Evolutionary conservation across 495 filamentous ascomycete species (phyloP), one percentile per base, ranked within the genome.

Genomic region (Penicillium pancosmium): DNA sequence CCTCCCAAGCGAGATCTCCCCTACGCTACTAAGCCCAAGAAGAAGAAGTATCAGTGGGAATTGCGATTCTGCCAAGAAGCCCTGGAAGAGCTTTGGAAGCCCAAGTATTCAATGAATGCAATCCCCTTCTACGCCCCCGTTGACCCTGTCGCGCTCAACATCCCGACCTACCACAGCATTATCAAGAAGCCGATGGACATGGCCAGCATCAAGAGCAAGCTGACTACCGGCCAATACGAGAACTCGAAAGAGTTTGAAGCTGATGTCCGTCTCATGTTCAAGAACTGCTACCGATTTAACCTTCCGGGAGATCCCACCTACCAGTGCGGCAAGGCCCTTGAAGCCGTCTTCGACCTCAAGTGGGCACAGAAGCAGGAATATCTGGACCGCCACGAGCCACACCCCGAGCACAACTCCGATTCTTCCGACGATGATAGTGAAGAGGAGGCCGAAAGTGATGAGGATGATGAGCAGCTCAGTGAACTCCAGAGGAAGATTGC

Each of bases 101-200:
- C 83, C 0, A 91, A 91, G 68, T 84, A 96, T 66, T 78, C 74
- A 27, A 62, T 67, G 2, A 78, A 86, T 63, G 86, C 89, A 5
- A 77, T 76, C 33, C 85, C 89, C 40, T 98, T 98, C 75, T 76
- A 89, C 63, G 71, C 75, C 5, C 90, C 93, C 0, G 94, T 98
- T 15, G 94, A 98, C 64, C 93, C 95, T 0, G 93, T 97, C 21
- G 93, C 92, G 5, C 75, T 97, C 57, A 93, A 95, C 73, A 97
- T 98, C 56, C 94, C 94, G 1, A 84, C 88, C 16, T 98, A 98
- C 68, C 91, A 92, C 70, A 92, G 88, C 63, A 76, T 98, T 62
- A 90, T 98, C 73, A 97, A 95, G 78, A 90, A 92, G 66, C 94
- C 94, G 2, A 98, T 98, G 94, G 94, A 98, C 65, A 76, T 98